These are phyloP conservation scores for Raddia distichophylla DNA, from an alignment of 176 grass and related monocot species.

Conservation along the genomic window DNA sequence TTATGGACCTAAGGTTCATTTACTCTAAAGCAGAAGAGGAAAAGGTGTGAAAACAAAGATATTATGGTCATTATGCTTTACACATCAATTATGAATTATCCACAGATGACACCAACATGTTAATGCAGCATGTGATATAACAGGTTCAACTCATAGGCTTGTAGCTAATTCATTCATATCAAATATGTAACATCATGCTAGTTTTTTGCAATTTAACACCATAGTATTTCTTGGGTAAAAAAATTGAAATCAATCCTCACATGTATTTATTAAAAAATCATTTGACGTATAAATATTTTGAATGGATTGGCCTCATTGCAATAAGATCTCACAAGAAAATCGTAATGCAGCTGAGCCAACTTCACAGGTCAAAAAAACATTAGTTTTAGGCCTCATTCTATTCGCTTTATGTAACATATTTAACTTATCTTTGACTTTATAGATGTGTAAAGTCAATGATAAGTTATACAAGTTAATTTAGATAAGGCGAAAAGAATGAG, in stretches of 20 bases:
- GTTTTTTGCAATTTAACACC: not conserved
- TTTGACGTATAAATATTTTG: not conserved
- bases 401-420: too few species aligned
- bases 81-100: not conserved
- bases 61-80: not conserved
- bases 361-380: slow-evolving; percentile 1
- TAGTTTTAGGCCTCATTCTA: not conserved
- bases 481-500: too few species aligned
- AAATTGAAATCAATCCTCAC: not conserved
- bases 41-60: slow-evolving; percentile 12
- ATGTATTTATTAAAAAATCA: not conserved
- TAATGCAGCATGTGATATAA: not conserved
- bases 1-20: too few species aligned
- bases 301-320: slow-evolving; percentile 5
- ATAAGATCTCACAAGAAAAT: slow-evolving; percentile 12
- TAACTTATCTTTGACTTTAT: too few species aligned
- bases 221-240: not conserved
- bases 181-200: slow-evolving; percentile 11
- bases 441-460: too few species aligned
- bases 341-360: not conserved
- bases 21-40: too few species aligned
- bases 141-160: not conserved
- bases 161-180: not conserved
- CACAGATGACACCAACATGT: slow-evolving; percentile 1
- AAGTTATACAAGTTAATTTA: too few species aligned